Conservation (phyloP, 176 grass and related monocot genomes). For the Dactylis glomerata region DNA sequence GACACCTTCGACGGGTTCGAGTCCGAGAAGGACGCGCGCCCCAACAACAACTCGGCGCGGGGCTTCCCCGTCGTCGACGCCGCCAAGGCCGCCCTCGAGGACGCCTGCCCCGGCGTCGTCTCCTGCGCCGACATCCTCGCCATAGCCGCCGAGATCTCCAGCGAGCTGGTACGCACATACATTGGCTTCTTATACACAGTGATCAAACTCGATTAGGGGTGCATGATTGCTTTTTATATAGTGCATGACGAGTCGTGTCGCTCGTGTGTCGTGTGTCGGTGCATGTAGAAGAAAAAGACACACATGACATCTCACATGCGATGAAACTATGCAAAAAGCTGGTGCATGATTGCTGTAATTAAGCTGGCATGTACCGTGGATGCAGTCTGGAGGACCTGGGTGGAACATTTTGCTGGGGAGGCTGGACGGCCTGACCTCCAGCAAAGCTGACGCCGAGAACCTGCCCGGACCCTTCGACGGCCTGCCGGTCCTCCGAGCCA, state of each 20-base stretch:
- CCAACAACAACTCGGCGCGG: constrained; percentile 50
- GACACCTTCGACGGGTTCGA: constrained; percentile 36
- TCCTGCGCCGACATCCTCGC: constrained; percentile 94
- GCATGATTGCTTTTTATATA: background rate
- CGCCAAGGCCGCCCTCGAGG: constrained; percentile 64
- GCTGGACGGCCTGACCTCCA: constrained; percentile 40
- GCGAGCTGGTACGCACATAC: constrained; percentile 35
- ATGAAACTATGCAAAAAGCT: background rate
- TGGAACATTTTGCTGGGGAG: constrained; percentile 55
- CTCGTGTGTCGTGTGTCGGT: background rate
- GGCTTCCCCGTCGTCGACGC: constrained; percentile 58
- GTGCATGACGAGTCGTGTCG: background rate
- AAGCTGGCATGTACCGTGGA: background rate
- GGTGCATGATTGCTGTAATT: background rate
- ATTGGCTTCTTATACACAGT: background rate
- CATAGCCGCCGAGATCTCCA: constrained; percentile 70
- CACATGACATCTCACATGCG: background rate
- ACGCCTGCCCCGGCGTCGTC: constrained; percentile 61
- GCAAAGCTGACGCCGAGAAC: constrained; percentile 18
- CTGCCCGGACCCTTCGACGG: constrained; percentile 38
- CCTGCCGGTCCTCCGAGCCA: constrained; percentile 20
- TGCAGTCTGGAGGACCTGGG: constrained; percentile 55
- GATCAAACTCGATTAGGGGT: background rate
- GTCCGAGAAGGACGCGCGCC: constrained; percentile 51
- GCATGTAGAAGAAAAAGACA: background rate